Percentiles rank a stretch among this genome's conserved stretches.
Conservation (phyloP, 192 early-diverging fungal genomes). For the Kappamyces sp. region DNA sequence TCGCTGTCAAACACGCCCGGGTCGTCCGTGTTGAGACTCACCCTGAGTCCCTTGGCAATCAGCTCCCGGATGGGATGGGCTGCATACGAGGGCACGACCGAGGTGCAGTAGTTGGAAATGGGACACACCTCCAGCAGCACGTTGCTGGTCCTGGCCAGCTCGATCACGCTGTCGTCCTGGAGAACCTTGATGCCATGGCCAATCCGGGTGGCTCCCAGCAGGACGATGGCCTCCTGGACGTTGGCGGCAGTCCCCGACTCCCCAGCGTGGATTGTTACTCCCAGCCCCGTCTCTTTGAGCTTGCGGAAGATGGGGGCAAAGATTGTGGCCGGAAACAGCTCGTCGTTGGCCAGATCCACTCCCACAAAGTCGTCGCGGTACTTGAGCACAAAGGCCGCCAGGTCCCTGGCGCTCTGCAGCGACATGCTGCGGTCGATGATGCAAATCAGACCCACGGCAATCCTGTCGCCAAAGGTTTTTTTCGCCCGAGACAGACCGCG, state of each 20-base stretch:
- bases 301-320: background rate
- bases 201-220: slow-evolving; percentile 11
- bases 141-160: slow-evolving; percentile 11
- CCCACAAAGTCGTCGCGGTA: slow-evolving; percentile 12
- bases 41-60: background rate
- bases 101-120: slow-evolving; percentile 9
- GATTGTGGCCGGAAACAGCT: slow-evolving; percentile 6
- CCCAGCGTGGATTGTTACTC: slow-evolving; percentile 13
- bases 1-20: slow-evolving; percentile 2
- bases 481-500: background rate
- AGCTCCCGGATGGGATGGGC: slow-evolving; percentile 7
- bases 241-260: slow-evolving; percentile 8
- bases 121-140: slow-evolving; percentile 15
- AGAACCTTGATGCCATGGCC: slow-evolving; percentile 11
- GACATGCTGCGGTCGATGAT: slow-evolving; percentile 5
- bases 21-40: slow-evolving; percentile 10
- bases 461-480: background rate
- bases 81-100: slow-evolving; percentile 9
- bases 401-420: background rate
- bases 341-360: slow-evolving; percentile 15
- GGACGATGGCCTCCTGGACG: slow-evolving; percentile 4
- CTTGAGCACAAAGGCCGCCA: slow-evolving; percentile 5
- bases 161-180: background rate
- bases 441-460: slow-evolving; percentile 8
- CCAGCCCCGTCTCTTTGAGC: slow-evolving; percentile 3